Conservation (phyloP, 352 stramenopile species). For the Pythium chondricola region DNA sequence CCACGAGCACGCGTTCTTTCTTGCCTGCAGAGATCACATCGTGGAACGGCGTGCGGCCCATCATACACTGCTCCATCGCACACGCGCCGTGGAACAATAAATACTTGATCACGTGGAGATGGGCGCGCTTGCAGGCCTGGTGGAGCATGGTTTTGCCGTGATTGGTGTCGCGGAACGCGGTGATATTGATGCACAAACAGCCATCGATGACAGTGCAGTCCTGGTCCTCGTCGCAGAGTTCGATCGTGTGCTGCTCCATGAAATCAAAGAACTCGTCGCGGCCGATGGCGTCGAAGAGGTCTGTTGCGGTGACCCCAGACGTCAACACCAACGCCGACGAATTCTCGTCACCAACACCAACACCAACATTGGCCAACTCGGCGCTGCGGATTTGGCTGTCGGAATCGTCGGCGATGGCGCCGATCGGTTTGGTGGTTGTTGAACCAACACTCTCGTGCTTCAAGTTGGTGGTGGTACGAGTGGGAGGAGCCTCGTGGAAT, state of each 20-base stretch:
- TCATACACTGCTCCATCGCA: slow-evolving; percentile 30
- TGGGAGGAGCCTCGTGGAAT: too few relatives aligned
- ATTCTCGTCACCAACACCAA: too few relatives aligned
- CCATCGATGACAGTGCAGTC: not conserved
- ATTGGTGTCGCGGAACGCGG: slow-evolving; percentile 33
- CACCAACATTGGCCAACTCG: too few relatives aligned
- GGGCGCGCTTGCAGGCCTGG: slow-evolving; percentile 45
- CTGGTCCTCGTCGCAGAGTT: slow-evolving; percentile 13
- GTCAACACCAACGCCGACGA: too few relatives aligned
- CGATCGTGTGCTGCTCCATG: slow-evolving; percentile 5
- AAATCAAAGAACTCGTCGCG: slow-evolving; percentile 14
- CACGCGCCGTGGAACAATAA: slow-evolving; percentile 50
- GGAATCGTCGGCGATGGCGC: slow-evolving; percentile 11
- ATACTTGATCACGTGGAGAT: slow-evolving; percentile 44
- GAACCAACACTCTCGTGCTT: too few relatives aligned
- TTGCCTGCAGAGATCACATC: slow-evolving; percentile 34
- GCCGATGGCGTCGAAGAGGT: slow-evolving; percentile 4
- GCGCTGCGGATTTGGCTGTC: too few relatives aligned
- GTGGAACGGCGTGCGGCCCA: slow-evolving; percentile 54
- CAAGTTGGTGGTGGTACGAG: too few relatives aligned
- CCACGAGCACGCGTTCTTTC: slow-evolving; percentile 19
- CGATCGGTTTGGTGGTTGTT: too few relatives aligned
- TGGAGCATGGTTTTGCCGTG: slow-evolving; percentile 60
- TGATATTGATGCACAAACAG: slow-evolving; percentile 21
- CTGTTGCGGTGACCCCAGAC: not conserved